Conservation (phyloP, 305 asterid species). For the Caryopteris hybrid region DNA sequence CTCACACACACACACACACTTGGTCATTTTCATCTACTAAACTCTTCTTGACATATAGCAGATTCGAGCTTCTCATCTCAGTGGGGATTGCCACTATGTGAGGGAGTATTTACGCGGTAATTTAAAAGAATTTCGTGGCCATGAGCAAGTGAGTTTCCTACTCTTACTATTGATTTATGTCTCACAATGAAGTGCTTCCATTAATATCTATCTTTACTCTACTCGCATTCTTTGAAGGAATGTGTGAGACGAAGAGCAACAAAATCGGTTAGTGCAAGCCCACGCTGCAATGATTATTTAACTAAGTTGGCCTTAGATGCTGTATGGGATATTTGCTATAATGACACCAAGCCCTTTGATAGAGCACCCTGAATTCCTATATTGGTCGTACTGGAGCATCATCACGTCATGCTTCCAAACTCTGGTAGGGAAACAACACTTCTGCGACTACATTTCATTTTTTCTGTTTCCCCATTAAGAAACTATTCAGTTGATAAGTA, state of each 20-base stretch:
- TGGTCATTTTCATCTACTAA: not conserved
- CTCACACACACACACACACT: no score
- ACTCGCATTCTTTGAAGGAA: not conserved
- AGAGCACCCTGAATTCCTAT: conserved; percentile 1
- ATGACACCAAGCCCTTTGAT: conserved; percentile 12
- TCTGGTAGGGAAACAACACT: no score
- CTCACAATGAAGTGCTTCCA: not conserved
- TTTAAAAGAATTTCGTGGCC: not conserved
- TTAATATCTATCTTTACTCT: no score
- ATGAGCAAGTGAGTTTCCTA: conserved; percentile 8
- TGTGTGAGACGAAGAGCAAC: conserved; percentile 18
- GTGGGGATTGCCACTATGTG: conserved; percentile 16
- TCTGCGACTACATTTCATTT: not conserved
- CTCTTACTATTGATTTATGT: not conserved
- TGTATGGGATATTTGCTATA: conserved; percentile 21
- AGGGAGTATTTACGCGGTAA: not conserved
- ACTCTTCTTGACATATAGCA: not conserved
- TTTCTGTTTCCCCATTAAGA: not conserved
- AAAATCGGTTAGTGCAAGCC: not conserved
- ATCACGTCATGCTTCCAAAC: no score
- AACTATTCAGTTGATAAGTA: no score
- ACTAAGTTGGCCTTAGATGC: not conserved
- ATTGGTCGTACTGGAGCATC: no score
- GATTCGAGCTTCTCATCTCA: conserved; percentile 14
- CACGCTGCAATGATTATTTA: not conserved